Base-by-base conservation (phyloP, 1,284 basidiomycete genomes). In the Ustilago tritici region DNA sequence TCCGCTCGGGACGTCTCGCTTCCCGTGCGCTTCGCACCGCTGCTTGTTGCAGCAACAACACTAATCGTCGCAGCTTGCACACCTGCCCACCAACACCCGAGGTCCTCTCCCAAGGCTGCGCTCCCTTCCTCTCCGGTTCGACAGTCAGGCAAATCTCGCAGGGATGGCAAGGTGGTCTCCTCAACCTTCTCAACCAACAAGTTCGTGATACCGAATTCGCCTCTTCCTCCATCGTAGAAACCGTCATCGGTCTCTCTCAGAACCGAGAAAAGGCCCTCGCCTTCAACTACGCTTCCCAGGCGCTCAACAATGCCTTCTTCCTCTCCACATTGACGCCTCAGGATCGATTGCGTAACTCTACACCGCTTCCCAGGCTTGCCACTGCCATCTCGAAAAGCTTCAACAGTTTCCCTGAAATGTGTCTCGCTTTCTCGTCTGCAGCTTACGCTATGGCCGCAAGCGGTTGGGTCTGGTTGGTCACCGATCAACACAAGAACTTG, bases 231-330 rank as follows among this genome's bases (percentile, higher is more conserved):
- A 90, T 95, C 43, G 90, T 90, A 0, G 91, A 97, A 80, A 92
- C 93, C 17, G 90, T 95, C 43, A 90, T 94, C 41, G 89, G 90
- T 58, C 90, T 93, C 5, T 90, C 94, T 1, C 85, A 87, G 36
- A 89, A 91, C 61, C 90, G 90, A 47, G 88, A 89, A 41, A 88
- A 91, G 70, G 89, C 91, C 4, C 88, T 95, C 55, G 91, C 91
- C 41, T 98, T 95, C 88, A 97, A 94, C 88, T 95, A 95, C 83
- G 95, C 95, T 3, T 93, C 92, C 73, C 90, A 94, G 60, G 94
- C 96, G 12, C 88, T 98, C 75, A 99, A 99, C 88, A 98, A 98
- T 87, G 92, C 91, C 82, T 99, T 95, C 89, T 99, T 98, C 89
- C 90, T 99, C 34, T 90, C 93, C 80, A 89, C 89, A 65, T 88